Evolutionary conservation across 768 basidiomycete genomes (phyloP).

Genomic region (Boletellus ananas): DNA sequence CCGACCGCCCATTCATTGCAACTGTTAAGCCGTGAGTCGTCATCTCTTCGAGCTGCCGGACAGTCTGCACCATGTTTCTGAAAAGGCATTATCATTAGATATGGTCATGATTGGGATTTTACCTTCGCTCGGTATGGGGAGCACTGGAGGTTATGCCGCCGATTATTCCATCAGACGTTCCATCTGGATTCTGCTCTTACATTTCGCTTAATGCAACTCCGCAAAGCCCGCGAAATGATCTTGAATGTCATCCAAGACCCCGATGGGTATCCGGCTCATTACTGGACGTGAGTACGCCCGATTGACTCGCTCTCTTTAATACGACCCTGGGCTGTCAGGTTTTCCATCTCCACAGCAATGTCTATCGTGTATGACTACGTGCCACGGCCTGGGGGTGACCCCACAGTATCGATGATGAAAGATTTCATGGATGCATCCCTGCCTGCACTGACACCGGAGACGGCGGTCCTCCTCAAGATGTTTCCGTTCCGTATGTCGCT

Average conservation of each 20-base stretch:
- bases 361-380: background rate
- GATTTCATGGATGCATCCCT: background rate
- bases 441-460: background rate
- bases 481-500: slow-evolving; percentile 9
- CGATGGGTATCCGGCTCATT: background rate
- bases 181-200: background rate
- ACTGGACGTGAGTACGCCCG: background rate
- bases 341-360: background rate
- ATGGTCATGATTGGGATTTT: slow-evolving; percentile 6
- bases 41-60: too few species aligned
- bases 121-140: background rate
- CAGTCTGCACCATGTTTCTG: too few species aligned
- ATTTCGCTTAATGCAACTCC: slow-evolving; percentile 5
- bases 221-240: background rate
- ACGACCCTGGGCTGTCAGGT: background rate
- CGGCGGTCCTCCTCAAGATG: slow-evolving; percentile 1
- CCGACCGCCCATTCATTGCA: slow-evolving; percentile 40
- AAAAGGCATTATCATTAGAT: background rate
- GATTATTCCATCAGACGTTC: slow-evolving; percentile 6
- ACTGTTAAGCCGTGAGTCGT: slow-evolving; percentile 6
- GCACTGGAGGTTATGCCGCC: background rate
- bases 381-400: background rate
- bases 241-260: background rate
- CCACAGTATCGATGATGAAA: background rate
- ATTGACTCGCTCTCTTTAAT: background rate